These are phyloP conservation scores for Protostelium mycophagum DNA, from an alignment of 78 protist species.

Conservation along the genomic window DNA sequence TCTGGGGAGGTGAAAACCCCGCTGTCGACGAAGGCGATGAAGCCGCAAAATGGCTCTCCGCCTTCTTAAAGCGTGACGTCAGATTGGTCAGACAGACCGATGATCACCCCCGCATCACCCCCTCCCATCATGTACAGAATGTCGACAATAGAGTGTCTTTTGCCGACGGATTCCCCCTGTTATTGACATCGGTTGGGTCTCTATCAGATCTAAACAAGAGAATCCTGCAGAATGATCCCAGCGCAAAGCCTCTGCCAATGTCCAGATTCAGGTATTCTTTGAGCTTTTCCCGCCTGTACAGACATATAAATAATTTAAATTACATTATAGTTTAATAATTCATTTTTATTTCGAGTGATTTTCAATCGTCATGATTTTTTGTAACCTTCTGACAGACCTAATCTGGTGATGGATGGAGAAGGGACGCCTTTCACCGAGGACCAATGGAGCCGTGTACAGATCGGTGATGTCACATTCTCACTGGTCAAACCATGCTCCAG, in stretches of 20 bases:
- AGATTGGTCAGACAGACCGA: neutral
- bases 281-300: no score
- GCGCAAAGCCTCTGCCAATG: neutral
- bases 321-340: no score
- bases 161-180: neutral
- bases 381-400: neutral
- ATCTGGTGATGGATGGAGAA: neutral
- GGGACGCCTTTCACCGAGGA: neutral
- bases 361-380: no score
- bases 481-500: neutral
- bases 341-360: no score
- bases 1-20: neutral
- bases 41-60: neutral
- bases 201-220: neutral
- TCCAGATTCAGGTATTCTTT: constrained; percentile 1
- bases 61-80: neutral
- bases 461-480: neutral
- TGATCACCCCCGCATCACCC: neutral
- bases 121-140: neutral
- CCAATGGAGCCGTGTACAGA: neutral
- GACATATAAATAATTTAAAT: neutral
- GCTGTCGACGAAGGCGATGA: neutral
- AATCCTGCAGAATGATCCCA: neutral
- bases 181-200: neutral
- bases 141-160: neutral